These are phyloP conservation scores for Alternaria hordeiaustralica DNA, from an alignment of 2,329 filamentous ascomycete species.

Conservation along the genomic window DNA sequence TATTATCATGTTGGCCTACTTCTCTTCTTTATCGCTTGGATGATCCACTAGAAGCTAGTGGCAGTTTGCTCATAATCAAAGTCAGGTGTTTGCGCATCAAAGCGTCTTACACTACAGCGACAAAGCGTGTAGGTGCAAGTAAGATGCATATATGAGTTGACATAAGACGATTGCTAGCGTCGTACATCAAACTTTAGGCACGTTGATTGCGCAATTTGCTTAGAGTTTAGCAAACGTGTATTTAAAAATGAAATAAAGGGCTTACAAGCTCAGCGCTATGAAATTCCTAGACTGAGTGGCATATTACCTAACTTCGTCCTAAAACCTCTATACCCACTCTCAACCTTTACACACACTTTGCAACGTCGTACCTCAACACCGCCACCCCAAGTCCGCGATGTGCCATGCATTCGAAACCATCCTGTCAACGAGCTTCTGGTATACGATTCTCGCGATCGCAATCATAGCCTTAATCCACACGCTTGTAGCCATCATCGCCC, in stretches of 20 bases:
- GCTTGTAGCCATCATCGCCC: accelerated
- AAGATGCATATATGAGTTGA: too few species aligned
- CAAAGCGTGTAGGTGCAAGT: background rate
- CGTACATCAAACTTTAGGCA: background rate
- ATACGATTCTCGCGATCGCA: background rate
- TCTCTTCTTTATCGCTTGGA: too few species aligned
- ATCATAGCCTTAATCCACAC: background rate
- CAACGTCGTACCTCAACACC: too few species aligned
- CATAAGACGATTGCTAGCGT: too few species aligned
- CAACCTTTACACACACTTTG: background rate
- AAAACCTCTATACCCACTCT: background rate
- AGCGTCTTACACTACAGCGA: background rate
- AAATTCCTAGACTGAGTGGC: background rate
- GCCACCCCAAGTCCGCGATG: background rate
- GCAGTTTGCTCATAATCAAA: background rate
- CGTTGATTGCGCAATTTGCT: background rate
- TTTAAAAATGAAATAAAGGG: background rate
- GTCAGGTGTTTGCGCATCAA: background rate
- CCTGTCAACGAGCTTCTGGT: background rate
- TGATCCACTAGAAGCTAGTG: background rate
- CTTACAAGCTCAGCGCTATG: background rate
- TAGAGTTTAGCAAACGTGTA: background rate
- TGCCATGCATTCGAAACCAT: background rate
- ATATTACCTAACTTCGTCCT: background rate
- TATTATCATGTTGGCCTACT: too few species aligned